Evolutionary conservation across 129 eudicot genomes (phyloP), one percentile per base, ranked within the genome.

Genomic region (Flaveria robusta): DNA sequence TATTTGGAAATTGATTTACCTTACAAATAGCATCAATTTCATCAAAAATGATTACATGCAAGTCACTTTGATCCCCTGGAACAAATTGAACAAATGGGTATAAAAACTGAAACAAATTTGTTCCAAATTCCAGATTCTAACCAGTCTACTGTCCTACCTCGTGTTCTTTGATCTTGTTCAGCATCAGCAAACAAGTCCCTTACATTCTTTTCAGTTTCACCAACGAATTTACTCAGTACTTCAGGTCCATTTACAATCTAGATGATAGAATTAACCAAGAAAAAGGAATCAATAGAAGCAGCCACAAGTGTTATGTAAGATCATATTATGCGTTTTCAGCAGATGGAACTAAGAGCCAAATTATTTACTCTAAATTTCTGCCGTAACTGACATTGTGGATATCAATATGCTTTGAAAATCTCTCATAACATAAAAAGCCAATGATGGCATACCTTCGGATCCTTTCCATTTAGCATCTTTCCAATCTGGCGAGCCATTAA

Each of bases 181-280:
- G 99, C 99, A 75, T 95, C 99, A 78, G 97, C 99, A 91, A 95
- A 95, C 81, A 95, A 81, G 83, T 95, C 99, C 60, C 99, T 87
- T 31, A 95, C 96, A 72, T 95, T 91, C 78, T 95, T 95, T 86
- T 95, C 99, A 41, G 99, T 95, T 78, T 95, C 99, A 81, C 99
- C 99, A 82, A 95, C 97, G 80, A 91, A 95, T 31, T 95, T 95
- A 79, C 99, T 95, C 75, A 95, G 76, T 65, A 95, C 97, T 82
- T 95, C 99, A 75, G 99, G 99, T 58, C 99, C 99, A 82, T 95
- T 95, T 74, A 95, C 99, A 81, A 95, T 91, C 99, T 93, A 76
- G 67, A 68, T 76, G 65, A 68, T 60, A 31, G 37, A 31, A 41
- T 1, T 78, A 79, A 78, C 66, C 70, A 59, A 41, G 73, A 75